Evolutionary conservation across 73 alveolate genomes (phyloP).

Genomic region (Tetrahymena thermophila): DNA sequence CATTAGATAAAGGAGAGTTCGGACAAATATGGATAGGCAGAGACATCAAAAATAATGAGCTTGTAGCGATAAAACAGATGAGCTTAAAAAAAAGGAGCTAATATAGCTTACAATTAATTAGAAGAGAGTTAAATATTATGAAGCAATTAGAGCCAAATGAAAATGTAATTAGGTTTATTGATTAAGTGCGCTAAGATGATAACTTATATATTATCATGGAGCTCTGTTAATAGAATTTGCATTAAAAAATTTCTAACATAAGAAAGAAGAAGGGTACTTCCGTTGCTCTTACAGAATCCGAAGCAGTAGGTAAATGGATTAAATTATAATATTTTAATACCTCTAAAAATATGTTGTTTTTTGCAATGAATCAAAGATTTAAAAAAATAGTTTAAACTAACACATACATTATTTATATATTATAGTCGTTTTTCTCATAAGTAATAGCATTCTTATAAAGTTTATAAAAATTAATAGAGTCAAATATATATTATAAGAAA

Average conservation of each 20-base stretch:
- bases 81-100: neutral
- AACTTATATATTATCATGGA: neutral
- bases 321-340: too few species aligned
- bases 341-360: too few species aligned
- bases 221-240: neutral
- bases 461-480: neutral
- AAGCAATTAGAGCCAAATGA: neutral
- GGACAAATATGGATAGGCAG: neutral
- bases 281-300: neutral
- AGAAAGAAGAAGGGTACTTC: neutral
- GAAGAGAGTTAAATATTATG: neutral
- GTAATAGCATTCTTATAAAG: neutral
- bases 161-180: neutral
- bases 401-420: too few species aligned
- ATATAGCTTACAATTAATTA: neutral
- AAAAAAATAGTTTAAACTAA: neutral
- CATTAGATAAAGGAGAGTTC: neutral
- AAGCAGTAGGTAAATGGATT: neutral
- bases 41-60: neutral
- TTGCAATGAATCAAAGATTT: neutral
- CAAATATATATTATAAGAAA: neutral
- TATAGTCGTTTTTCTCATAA: neutral
- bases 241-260: neutral
- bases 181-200: neutral
- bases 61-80: neutral